Conservation (phyloP, 441 rosid genomes). For the Pelargonium australe region DNA sequence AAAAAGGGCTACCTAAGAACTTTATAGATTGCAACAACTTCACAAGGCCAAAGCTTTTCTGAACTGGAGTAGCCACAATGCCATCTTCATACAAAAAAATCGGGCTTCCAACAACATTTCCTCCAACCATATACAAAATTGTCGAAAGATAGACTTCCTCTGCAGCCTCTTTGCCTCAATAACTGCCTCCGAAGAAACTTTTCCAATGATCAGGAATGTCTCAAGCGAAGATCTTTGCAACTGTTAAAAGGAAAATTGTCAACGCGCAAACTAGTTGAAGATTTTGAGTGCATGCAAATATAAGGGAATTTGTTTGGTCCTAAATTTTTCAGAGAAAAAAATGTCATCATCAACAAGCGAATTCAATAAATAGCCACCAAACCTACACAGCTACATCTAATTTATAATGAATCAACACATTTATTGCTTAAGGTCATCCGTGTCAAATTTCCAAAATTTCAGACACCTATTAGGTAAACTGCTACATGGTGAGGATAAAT, state of each 20-base stretch:
- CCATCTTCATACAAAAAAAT: constrained; percentile 57
- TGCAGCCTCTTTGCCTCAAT: constrained; percentile 64
- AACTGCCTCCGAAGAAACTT: constrained; percentile 78
- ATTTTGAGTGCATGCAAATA: constrained; percentile 2
- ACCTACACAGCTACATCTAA: background rate
- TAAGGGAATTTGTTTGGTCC: background rate
- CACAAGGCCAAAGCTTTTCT: constrained; percentile 47
- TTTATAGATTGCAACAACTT: constrained; percentile 1
- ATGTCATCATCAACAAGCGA: background rate
- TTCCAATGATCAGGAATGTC: constrained; percentile 68
- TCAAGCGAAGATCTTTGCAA: constrained; percentile 70
- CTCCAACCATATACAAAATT: constrained; percentile 56
- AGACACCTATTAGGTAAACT: too few species aligned
- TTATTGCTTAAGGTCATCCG: too few species aligned
- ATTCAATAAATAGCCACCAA: background rate
- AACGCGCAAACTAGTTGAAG: constrained; percentile 5
- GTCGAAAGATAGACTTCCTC: constrained; percentile 40
- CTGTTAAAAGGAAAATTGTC: constrained; percentile 27
- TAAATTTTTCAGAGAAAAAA: background rate
- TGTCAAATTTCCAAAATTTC: too few species aligned
- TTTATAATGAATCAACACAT: too few species aligned
- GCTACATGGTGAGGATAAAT: too few species aligned
- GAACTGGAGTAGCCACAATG: constrained; percentile 57
- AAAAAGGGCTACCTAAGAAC: background rate
- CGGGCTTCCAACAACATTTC: constrained; percentile 54